Base-by-base conservation (phyloP, 2,329 filamentous ascomycete species). In the Daldinia sp. region DNA sequence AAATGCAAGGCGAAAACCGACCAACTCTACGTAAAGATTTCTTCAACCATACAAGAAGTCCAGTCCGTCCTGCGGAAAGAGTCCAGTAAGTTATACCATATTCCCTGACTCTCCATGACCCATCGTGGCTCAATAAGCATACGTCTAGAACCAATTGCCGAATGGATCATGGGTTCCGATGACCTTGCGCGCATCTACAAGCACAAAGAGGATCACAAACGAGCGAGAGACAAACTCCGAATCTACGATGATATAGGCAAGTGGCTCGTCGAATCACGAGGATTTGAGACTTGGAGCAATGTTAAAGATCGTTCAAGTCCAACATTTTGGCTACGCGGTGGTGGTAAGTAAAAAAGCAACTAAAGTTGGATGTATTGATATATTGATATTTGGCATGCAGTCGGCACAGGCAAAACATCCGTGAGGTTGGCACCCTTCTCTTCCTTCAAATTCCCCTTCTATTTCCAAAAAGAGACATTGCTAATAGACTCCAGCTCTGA, bases 321-420 rank as follows among this genome's bases (percentile, higher is more conserved):
- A 12, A 48, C 12, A 26, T 48, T 48, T 10, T 48, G 44, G 44
- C 44, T 48, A 13, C 20, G 44, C 5, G 44, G 44, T 48, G 44
- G 44, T 23, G 44, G 44, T 48, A 12, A 48, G 23, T 48, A 12
- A 48, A 3, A 6, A 48, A 12, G 28, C 23, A 6, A 6, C 10
- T 6, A 13, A 48, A 6, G 12, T 28, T 48, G 6, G 15, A 13
- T 48, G 20, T 28, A 28, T 26, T 13, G 12, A 15, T 48, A 6
- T 48, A 6, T 12, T 48, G 12, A 48, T n/a, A 28, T 15, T 10
- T 26, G 12, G 23, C 44, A 48, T n/a, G 20, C 9, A 48, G 44
- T 48, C 12, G 44, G 44, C 44, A 48, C 44, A 48, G 44, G 44
- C 10, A 48, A 48, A 48, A 48, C 44, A 48, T 48, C 44, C 23